Evolutionary conservation across 2,329 filamentous ascomycete species (phyloP).

Genomic region (Trichoderma koningiopsis): DNA sequence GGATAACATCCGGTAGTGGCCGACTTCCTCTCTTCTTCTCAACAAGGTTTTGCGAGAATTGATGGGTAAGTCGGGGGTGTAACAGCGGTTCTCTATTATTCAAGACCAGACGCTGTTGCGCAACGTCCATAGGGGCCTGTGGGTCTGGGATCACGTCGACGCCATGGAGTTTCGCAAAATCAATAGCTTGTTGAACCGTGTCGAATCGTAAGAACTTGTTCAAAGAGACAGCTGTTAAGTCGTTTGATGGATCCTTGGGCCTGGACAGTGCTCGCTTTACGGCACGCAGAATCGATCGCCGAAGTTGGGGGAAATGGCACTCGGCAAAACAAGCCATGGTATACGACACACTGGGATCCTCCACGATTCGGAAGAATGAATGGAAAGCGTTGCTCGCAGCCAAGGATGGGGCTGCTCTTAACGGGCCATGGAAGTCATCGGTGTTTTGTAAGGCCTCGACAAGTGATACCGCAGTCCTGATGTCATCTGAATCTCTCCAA

Average conservation of each 20-base stretch:
- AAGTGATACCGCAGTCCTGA: constrained; percentile 64
- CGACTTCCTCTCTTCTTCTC: constrained; percentile 60
- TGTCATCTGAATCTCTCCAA: constrained; percentile 57
- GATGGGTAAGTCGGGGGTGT: constrained; percentile 55
- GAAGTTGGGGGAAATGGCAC: constrained; percentile 64
- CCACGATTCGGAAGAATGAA: constrained; percentile 63
- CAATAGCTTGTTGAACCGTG: constrained; percentile 64
- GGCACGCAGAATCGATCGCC: constrained; percentile 59
- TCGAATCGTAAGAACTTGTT: constrained; percentile 68
- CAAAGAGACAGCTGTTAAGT: constrained; percentile 59
- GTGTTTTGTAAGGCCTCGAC: constrained; percentile 63
- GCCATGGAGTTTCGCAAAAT: constrained; percentile 62
- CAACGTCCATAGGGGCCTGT: constrained; percentile 40
- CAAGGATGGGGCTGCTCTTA: constrained; percentile 52
- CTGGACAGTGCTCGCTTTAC: constrained; percentile 59
- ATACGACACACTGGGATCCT: constrained; percentile 61
- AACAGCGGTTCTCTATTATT: constrained; percentile 48
- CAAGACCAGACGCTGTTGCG: constrained; percentile 47
- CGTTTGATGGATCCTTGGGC: constrained; percentile 59
- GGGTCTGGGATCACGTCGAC: constrained; percentile 51
- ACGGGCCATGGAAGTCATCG: constrained; percentile 58
- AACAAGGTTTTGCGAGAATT: constrained; percentile 59
- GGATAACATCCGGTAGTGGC: constrained; percentile 58
- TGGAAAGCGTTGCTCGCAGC: constrained; percentile 54
- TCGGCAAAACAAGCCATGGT: constrained; percentile 71